Evolutionary conservation across 2,329 filamentous ascomycete species (phyloP).

Genomic region (Beauveria asiatica): DNA sequence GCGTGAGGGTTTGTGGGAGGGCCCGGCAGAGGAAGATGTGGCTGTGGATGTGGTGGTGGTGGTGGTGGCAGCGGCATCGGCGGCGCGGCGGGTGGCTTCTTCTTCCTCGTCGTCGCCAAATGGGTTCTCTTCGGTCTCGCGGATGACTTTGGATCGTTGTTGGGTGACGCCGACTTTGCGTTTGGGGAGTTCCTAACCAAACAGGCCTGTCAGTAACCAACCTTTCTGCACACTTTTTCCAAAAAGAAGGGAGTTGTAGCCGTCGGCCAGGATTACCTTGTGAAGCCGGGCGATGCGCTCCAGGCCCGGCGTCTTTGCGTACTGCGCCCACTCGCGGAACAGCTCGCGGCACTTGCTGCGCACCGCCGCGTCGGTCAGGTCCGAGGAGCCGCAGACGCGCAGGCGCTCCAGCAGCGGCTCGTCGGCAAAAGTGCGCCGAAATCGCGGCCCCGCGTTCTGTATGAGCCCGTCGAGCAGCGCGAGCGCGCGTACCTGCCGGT

Average conservation of each 20-base stretch:
- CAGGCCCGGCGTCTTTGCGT: constrained; percentile 72
- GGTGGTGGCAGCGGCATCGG: background rate
- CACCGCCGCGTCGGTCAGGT: constrained; percentile 78
- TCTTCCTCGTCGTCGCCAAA: constrained; percentile 60
- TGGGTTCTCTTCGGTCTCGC: constrained; percentile 69
- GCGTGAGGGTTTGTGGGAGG: background rate
- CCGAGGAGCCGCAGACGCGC: constrained; percentile 76
- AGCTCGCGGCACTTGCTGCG: constrained; percentile 78
- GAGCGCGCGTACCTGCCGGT: constrained; percentile 82
- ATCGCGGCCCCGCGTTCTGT: constrained; percentile 82
- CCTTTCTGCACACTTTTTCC: no score
- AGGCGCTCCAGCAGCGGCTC: constrained; percentile 87
- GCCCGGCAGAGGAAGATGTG: constrained; percentile 24
- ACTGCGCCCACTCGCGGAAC: constrained; percentile 83
- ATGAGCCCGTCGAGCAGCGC: constrained; percentile 87
- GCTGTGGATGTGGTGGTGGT: background rate
- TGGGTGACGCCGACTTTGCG: constrained; percentile 66
- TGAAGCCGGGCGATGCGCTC: constrained; percentile 74
- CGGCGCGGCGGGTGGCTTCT: constrained; percentile 24
- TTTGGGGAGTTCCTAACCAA: constrained; percentile 48
- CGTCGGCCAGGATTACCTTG: constrained; percentile 31
- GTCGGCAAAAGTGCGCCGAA: constrained; percentile 81
- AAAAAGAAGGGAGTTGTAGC: no score
- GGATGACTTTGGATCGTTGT: constrained; percentile 73
- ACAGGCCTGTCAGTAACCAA: background rate